Base-by-base conservation (phyloP, 1,284 basidiomycete genomes). In the Nidula niveotomentosa region DNA sequence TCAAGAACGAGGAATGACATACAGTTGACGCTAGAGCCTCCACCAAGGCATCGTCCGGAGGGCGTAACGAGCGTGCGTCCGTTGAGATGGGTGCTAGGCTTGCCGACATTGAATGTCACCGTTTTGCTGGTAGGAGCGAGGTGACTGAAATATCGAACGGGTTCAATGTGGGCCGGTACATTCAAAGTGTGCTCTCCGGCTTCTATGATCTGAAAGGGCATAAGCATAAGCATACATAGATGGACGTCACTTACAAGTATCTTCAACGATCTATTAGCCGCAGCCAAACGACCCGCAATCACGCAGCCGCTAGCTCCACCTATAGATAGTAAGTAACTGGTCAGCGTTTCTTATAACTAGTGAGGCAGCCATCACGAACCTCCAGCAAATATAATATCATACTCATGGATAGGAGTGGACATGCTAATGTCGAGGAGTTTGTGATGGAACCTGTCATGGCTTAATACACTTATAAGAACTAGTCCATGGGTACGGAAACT, bases 11-110 rank as follows among this genome's bases (percentile, higher is more conserved):
- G 18, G 41, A 80, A 30, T 54, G 23, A 23, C 23, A 23, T 23
- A 84, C 85, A 85, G 60, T 87, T 85, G 12, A 87, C 74, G 53
- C 72, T 69, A 1, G 84, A 85, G 0, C 84, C 85, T 0, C 86
- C 85, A 8, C 85, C 86, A 0, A 88, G 62, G 45, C 75, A 78
- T 44, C 77, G 72, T 0, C 79, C 85, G 36, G 69, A 65, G 0
- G 73, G 71, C 9, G 81, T 73, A 34, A 78, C 53, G 3, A 70
- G 57, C 5, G 70, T 59, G 8, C 84, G 78, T n/a, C 76, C 78
- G 12, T 67, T 72, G 13, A 86, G 65, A 0, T 76, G 68, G 3
- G 69, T 56, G 56, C 74, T 80, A 0, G 78, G 72, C 45, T 75
- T 76, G 2, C 69, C 67, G 3, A 66, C 61, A 51, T 84, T 70